Evolutionary conservation across 2,329 filamentous ascomycete species (phyloP), one percentile per base, ranked within the genome.

Genomic region (Pseudogymnoascus sp.): DNA sequence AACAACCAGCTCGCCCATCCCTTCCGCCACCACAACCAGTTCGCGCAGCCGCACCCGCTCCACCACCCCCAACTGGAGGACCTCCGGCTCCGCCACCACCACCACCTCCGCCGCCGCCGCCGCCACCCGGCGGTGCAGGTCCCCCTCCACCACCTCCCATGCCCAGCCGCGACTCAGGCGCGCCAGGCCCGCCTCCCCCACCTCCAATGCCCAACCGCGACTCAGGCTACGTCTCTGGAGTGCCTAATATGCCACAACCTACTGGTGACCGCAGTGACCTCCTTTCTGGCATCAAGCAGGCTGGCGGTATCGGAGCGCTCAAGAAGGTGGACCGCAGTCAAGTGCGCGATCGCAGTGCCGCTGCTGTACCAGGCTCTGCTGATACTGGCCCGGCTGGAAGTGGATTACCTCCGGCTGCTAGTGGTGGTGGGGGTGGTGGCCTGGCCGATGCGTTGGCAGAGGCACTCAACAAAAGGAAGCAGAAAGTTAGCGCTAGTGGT

Each of bases 401-500:
- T 68, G 80, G 78, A 39, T 69, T 80, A 63, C 77, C 83, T 62
- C 76, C 83, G 7, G 76, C 82, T 52, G 81, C 81, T 23, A 74
- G 78, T n/a, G 73, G 79, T 59, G 81, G 81, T 45, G 81, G 79
- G 16, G 82, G 83, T 10, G 84, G 86, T 62, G 87, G 85, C 37
- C 84, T 97, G 82, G 91, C 91, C 21, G 91, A 89, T 77, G 92
- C 91, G 58, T 77, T 96, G 69, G 90, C 90, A 64, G 88, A 85
- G 64, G 89, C 88, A 63, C 76, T 92, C 69, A 85, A 88, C 72
- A 89, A 90, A 77, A 83, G 93, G 74, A 97, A 97, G 80, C 86
- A 91, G 75, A 96, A 96, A 81, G 93, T 97, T 73, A 91, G 90
- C 77, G 88, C 90, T 74, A 96, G 91, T 81, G 93, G 93, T 97